Conservation (phyloP, 2,329 filamentous ascomycete genomes). For the Pseudogymnoascus sp. region DNA sequence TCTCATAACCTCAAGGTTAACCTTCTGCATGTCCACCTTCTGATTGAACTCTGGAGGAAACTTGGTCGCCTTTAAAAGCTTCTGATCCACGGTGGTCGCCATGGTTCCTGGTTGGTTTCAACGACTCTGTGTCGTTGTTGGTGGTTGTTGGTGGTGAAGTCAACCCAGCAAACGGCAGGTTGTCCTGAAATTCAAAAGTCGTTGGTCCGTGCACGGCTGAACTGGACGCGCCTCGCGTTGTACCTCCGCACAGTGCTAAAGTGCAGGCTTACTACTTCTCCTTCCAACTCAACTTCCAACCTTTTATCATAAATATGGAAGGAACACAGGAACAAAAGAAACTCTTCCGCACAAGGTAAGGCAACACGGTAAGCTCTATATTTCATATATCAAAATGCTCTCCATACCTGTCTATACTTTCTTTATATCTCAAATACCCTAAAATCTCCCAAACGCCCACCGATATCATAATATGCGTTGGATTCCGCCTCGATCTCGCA, state of each 20-base stretch:
- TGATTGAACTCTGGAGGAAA: conserved; percentile 89
- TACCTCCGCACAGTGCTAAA: not conserved
- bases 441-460: not conserved
- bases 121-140: conserved; percentile 13
- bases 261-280: not conserved
- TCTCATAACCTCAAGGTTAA: conserved; percentile 97
- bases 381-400: not conserved
- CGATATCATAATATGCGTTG: conserved; percentile 2
- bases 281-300: no score
- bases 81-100: conserved; percentile 81
- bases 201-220: not conserved
- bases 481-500: not conserved
- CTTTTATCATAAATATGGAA: conserved; percentile 4
- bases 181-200: conserved; percentile 5
- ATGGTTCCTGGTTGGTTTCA: conserved; percentile 40
- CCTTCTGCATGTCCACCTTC: conserved; percentile 96
- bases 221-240: not conserved
- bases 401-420: not conserved
- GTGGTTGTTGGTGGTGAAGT: not conserved
- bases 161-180: not conserved
- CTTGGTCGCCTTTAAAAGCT: conserved; percentile 83
- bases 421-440: not conserved
- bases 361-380: not conserved
- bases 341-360: not conserved
- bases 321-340: not conserved